phyloP scores from a whole-genome alignment of 352 stramenopile species.

The Albugo laibachii region DNA sequence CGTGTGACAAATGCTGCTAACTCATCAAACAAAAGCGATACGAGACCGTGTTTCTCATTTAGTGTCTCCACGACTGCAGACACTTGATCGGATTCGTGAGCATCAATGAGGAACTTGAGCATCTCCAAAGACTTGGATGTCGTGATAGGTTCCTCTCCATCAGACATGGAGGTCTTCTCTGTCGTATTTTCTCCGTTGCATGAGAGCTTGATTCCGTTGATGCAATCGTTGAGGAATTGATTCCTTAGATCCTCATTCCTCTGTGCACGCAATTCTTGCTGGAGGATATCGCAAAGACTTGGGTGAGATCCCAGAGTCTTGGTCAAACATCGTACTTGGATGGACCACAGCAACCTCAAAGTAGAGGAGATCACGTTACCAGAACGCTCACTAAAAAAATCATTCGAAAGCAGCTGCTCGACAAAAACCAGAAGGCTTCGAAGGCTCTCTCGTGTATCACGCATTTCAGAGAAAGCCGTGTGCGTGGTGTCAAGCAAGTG shows the following conservation, averaged over 20 bases:
- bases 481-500: conserved; percentile 55
- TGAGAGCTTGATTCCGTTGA: conserved; percentile 50
- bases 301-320: conserved; percentile 34
- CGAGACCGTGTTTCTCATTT: conserved; percentile 47
- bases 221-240: conserved; percentile 45
- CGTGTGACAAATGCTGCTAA: conserved; percentile 45
- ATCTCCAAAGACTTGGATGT: conserved; percentile 64
- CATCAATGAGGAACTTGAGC: conserved; percentile 76
- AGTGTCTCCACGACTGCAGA: conserved; percentile 43
- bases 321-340: conserved; percentile 52
- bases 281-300: conserved; percentile 58
- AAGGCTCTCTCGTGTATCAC: conserved; percentile 32
- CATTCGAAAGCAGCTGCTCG: conserved; percentile 43
- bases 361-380: conserved; percentile 38
- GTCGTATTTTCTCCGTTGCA: conserved; percentile 2
- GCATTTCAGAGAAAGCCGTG: conserved; percentile 22
- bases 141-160: background rate
- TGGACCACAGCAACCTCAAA: conserved; percentile 61
- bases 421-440: conserved; percentile 58
- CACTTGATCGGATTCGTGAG: conserved; percentile 41
- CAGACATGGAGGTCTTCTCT: too few species aligned
- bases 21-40: conserved; percentile 66
- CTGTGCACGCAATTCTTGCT: conserved; percentile 53
- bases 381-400: conserved; percentile 51
- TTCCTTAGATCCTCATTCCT: conserved; percentile 45